A percentile compares a stretch with the other conserved stretches of the same genome.
phyloP scores from a whole-genome alignment of 345 rosid species.

The Crucihimalaya himalaica region DNA sequence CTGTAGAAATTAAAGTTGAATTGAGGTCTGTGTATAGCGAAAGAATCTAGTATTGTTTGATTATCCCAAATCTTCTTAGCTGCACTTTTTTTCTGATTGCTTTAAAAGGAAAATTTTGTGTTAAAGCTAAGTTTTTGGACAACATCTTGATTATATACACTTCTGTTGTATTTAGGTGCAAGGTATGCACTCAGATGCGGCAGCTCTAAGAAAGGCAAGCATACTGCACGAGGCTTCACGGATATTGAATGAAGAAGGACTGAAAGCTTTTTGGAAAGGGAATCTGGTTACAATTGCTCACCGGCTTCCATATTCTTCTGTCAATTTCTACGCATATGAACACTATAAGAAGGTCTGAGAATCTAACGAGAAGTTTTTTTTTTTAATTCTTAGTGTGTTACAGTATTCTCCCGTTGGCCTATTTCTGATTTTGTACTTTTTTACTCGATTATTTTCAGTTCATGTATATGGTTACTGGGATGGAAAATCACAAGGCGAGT shows the following conservation, averaged over 20 bases:
- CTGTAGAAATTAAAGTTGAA: neutral
- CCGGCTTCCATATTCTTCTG: conserved; percentile 89
- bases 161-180: conserved; percentile 55
- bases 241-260: conserved; percentile 78
- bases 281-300: conserved; percentile 94
- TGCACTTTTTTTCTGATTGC: neutral
- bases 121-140: neutral
- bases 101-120: neutral
- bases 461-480: conserved; percentile 52
- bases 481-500: conserved; percentile 52
- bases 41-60: neutral
- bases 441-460: conserved; percentile 44
- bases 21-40: conserved; percentile 2
- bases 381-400: neutral
- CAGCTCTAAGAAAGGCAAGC: conserved; percentile 64
- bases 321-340: conserved; percentile 88
- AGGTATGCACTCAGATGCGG: conserved; percentile 86
- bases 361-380: neutral
- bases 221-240: conserved; percentile 88
- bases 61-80: neutral
- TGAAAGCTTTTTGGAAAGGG: conserved; percentile 95
- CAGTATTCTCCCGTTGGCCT: neutral
- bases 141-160: conserved; percentile 13
- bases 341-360: conserved; percentile 68
- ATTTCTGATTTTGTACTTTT: neutral